Base-by-base conservation (phyloP, 805 yeast species). In the Ogataea allantospora region DNA sequence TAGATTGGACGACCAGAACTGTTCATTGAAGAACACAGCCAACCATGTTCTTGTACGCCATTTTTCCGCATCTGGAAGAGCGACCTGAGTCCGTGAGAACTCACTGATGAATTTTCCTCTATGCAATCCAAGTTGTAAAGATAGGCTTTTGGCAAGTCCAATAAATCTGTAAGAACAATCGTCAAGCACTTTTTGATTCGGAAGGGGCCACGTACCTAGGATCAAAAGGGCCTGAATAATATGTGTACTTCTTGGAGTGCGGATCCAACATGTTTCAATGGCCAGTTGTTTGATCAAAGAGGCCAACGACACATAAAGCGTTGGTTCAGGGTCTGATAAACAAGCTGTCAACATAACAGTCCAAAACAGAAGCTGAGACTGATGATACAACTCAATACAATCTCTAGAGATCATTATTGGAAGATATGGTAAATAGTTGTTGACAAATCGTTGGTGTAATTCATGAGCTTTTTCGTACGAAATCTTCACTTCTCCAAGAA, bases 31-130 rank as follows among this genome's bases (percentile, higher is more conserved):
- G 59, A 84, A 89, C 3, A 86, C 83, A 2, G 91, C 88, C 19
- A 88, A 65, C 97, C 97, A 89, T 1, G 95, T 78, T 49, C 96
- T 69, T 1, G 96, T 88, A 59, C 97, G 73, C 97, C 96, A 89
- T 54, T 80, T 81, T 50, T 87, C 96, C 5, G 96, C 91, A 61
- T 89, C 88, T 0, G 91, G 91, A 61, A 88, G 69, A 16, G 86
- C 76, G 4, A 84, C 93, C 57, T 89, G 97, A 20, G 91, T 85
- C 54, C 97, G 71, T 6, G 95, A 82, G 50, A 89, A 89, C 54
- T 89, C 97, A 46, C 83, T 78, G 48, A 89, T 87, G 58, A 89
- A 89, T 57, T 84, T 85, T 17, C 96, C 97, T 47, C 96, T 68
- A 61, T 89, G 97, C 43, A 89, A 68, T 8, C 97, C 97, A 23